Evolutionary conservation across 495 filamentous ascomycete species (phyloP), one percentile per base, ranked within the genome.

Genomic region (Penicillium arizonense): DNA sequence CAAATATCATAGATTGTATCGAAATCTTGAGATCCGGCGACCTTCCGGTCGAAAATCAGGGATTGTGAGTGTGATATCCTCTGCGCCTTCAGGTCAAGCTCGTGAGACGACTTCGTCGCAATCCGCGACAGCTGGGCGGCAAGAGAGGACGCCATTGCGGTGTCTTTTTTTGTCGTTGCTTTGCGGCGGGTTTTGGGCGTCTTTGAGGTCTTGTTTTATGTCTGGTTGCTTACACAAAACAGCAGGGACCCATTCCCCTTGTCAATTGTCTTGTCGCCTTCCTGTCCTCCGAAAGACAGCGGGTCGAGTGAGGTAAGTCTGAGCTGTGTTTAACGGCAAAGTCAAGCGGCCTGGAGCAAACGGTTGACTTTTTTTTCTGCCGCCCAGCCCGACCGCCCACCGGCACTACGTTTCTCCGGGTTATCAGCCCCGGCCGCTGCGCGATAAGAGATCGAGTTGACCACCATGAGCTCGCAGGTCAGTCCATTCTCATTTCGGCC

Each of bases 61-160:
- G 94, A 97, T 61, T 94, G 88, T 42, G 89, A 90, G 75, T 97
- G 93, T 23, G 88, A 80, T 35, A 87, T 77, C 70, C 90, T 91
- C 70, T 96, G 88, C 44, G 89, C 87, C 66, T 96, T 95, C 41
- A 95, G 82, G 63, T 97, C 87, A 51, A 97, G 82, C 37, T 85
- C 81, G 70, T 86, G 83, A 45, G 86, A 87, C 48, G 88, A 89
- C 59, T 85, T 85, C 50, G 83, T 81, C 52, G 89, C 85, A 59
- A 94, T 88, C 64, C 87, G 82, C 73, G 87, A 85, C 70, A 96
- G 65, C 79, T 94, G 90, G 70, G 82, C 79, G 63, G 87, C 82
- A 58, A 96, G 82, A 65, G 87, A 85, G 46, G 89, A 86, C 48
- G 87, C 77, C 89, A 94, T 94, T n/a, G 41, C 79, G 50, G 23